Evolutionary conservation across 164 flowering plant genomes (phyloP).

Genomic region (Dillenia suffruticosa): DNA sequence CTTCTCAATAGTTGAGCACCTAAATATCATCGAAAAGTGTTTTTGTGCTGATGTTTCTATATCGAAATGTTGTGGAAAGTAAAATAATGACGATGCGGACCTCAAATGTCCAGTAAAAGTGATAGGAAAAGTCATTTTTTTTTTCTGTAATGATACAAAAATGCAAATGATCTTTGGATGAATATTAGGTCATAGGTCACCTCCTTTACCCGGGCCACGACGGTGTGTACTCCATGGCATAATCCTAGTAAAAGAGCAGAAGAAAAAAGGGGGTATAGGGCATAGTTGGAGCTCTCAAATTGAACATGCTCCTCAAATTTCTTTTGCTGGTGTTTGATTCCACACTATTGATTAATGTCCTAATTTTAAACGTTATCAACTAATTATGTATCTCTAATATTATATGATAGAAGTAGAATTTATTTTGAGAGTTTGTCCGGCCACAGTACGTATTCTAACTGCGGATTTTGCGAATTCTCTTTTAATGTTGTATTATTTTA

Average conservation of each 20-base stretch:
- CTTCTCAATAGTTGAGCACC: too few species aligned
- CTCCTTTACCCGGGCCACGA: conserved; percentile 3
- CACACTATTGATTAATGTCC: conserved; percentile 7
- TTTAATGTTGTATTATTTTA: conserved; percentile 12
- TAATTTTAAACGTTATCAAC: not conserved
- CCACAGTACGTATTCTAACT: too few species aligned
- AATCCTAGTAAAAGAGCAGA: not conserved
- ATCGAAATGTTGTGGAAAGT: too few species aligned
- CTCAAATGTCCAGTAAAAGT: too few species aligned
- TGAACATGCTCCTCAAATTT: conserved; percentile 9
- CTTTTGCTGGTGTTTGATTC: conserved; percentile 26
- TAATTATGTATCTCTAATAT: conserved; percentile 2
- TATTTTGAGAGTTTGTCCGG: too few species aligned
- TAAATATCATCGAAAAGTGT: too few species aligned
- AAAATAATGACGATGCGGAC: too few species aligned
- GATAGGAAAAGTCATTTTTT: too few species aligned
- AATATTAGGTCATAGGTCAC: conserved; percentile 16
- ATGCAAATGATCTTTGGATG: too few species aligned
- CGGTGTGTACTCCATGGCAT: conserved; percentile 25
- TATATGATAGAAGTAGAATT: conserved; percentile 7
- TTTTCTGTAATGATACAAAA: too few species aligned
- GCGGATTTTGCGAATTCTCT: conserved; percentile 16
- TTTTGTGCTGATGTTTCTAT: too few species aligned
- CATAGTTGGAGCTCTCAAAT: conserved; percentile 11
- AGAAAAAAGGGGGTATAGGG: not conserved